These are phyloP conservation scores for Physaria fendleri DNA, from an alignment of 345 rosid genomes.

Conservation along the genomic window DNA sequence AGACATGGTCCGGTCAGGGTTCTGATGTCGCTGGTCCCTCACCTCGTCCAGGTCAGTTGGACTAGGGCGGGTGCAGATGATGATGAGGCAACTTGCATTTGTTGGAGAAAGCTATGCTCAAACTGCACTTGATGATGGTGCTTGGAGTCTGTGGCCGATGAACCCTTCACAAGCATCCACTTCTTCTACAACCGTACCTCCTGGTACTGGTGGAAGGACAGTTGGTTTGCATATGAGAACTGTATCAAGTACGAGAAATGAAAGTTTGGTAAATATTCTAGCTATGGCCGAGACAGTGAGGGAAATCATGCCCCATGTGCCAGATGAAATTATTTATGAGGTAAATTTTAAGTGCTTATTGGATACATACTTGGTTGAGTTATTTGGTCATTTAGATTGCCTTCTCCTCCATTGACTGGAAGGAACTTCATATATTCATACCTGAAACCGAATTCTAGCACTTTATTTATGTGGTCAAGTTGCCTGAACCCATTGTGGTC, in stretches of 20 bases:
- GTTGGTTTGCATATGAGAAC: slow-evolving; percentile 63
- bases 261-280: slow-evolving; percentile 62
- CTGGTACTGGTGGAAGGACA: slow-evolving; percentile 46
- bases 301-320: slow-evolving; percentile 92
- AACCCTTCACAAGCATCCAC: slow-evolving; percentile 62
- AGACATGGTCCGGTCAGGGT: slow-evolving; percentile 68
- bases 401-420: background rate
- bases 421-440: background rate
- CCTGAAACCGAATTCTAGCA: background rate
- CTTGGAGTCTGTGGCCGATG: slow-evolving; percentile 90
- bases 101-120: slow-evolving; percentile 93
- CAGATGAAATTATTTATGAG: slow-evolving; percentile 87
- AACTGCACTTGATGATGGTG: slow-evolving; percentile 75
- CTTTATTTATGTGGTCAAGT: background rate
- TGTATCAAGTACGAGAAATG: slow-evolving; percentile 42
- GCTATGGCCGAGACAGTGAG: slow-evolving; percentile 94
- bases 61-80: slow-evolving; percentile 85
- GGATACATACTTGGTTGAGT: background rate
- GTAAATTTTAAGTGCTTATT: slow-evolving; percentile 32
- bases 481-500: background rate
- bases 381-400: slow-evolving; percentile 1
- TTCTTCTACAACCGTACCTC: slow-evolving; percentile 51
- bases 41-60: slow-evolving; percentile 72
- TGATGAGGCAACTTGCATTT: slow-evolving; percentile 99
- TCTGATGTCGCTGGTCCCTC: slow-evolving; percentile 92